Conservation (phyloP, 1,284 basidiomycete genomes). For the Porodaedalea pini region DNA sequence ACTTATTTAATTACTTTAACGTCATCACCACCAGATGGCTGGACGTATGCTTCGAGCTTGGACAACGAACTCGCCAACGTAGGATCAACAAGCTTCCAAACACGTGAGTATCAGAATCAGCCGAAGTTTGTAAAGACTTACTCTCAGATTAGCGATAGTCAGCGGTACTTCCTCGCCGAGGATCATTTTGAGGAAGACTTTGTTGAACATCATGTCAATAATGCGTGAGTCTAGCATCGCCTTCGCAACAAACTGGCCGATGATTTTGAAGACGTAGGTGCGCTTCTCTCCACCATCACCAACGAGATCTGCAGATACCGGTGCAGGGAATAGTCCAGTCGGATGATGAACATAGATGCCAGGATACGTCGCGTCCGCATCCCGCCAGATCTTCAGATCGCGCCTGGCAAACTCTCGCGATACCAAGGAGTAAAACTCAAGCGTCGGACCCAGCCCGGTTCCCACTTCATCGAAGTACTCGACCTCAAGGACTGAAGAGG, state of each 20-base stretch:
- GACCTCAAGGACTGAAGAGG: conserved; percentile 90
- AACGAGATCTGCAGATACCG: conserved; percentile 62
- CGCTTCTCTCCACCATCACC: conserved; percentile 74
- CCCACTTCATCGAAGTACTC: conserved; percentile 99
- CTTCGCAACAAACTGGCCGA: conserved; percentile 98
- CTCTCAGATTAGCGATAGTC: conserved; percentile 78
- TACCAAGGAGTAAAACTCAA: conserved; percentile 95
- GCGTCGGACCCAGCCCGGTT: conserved; percentile 95
- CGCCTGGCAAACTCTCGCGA: conserved; percentile 90
- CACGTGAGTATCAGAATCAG: conserved; percentile 10
- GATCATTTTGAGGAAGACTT: conserved; percentile 85
- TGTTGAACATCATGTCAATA: conserved; percentile 93
- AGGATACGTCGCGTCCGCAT: conserved; percentile 64
- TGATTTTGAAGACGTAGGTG: conserved; percentile 81
- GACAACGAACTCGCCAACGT: conserved; percentile 83
- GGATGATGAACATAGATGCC: conserved; percentile 78
- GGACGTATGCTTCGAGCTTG: conserved; percentile 65
- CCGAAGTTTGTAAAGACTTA: conserved; percentile 33
- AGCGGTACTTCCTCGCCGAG: conserved; percentile 83
- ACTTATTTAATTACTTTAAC: conserved; percentile 41
- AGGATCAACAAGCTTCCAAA: conserved; percentile 69
- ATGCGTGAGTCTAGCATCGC: conserved; percentile 96
- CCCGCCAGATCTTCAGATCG: conserved; percentile 88
- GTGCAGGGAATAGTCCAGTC: conserved; percentile 85
- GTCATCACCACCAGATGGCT: conserved; percentile 42